phyloP scores from a whole-genome alignment of 495 filamentous ascomycete genomes.

The Cladorrhinum samala region DNA sequence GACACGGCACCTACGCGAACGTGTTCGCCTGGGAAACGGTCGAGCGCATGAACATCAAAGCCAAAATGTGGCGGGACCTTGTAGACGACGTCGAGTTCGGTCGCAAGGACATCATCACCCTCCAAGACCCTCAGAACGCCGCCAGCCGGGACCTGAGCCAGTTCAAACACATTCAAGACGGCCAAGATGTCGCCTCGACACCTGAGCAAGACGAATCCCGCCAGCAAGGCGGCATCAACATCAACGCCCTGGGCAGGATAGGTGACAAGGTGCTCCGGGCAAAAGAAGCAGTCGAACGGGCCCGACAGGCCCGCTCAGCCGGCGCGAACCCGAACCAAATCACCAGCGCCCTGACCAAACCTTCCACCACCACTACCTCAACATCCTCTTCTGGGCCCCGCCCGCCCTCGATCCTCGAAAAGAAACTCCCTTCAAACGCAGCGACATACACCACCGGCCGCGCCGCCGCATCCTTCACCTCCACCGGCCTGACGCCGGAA shows the following conservation, averaged over 20 bases:
- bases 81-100: constrained; percentile 83
- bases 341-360: constrained; percentile 32
- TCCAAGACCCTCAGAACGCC: constrained; percentile 95
- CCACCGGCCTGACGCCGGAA: constrained; percentile 86
- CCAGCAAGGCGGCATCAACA: constrained; percentile 62
- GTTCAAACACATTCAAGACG: constrained; percentile 88
- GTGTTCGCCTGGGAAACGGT: constrained; percentile 96
- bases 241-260: constrained; percentile 64
- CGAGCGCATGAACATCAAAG: constrained; percentile 91
- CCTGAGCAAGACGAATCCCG: constrained; percentile 45
- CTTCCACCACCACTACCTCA: constrained; percentile 6
- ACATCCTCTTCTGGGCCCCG: constrained; percentile 18
- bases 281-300: constrained; percentile 83
- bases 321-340: constrained; percentile 46
- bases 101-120: constrained; percentile 88
- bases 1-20: constrained; percentile 72
- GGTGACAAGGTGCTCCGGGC: constrained; percentile 85
- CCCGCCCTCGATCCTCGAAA: constrained; percentile 40
- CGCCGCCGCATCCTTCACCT: constrained; percentile 91
- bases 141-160: constrained; percentile 74
- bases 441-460: constrained; percentile 84
- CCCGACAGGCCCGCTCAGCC: constrained; percentile 51
- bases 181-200: constrained; percentile 60
- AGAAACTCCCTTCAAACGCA: constrained; percentile 67
- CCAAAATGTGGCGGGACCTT: constrained; percentile 92